Conservation (phyloP, 345 rosid species). For the Salix arbutifolia region DNA sequence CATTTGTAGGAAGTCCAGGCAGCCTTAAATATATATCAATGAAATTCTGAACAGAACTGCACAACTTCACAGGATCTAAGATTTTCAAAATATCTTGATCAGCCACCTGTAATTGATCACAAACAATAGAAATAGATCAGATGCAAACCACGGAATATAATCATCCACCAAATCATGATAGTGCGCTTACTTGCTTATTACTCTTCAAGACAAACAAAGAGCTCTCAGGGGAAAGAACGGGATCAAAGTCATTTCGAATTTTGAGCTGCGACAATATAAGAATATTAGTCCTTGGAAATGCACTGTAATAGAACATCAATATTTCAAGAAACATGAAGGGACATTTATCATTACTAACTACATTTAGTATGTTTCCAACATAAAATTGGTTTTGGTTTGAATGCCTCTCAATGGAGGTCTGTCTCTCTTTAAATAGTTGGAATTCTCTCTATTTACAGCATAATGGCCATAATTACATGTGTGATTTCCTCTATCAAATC, state of each 20-base stretch:
- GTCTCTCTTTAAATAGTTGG: too few species aligned
- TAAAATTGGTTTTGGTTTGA: too few species aligned
- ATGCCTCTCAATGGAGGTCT: too few species aligned
- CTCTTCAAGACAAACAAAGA: conserved; percentile 95
- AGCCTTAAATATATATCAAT: conserved; percentile 85
- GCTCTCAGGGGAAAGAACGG: conserved; percentile 99
- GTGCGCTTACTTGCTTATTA: conserved; percentile 68
- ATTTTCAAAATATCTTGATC: conserved; percentile 82
- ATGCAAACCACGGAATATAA: conserved; percentile 1
- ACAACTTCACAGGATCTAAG: conserved; percentile 72
- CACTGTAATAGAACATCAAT: conserved; percentile 2
- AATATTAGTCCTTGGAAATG: conserved; percentile 3
- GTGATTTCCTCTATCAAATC: too few species aligned
- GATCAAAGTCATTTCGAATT: conserved; percentile 99
- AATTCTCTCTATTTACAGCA: too few species aligned
- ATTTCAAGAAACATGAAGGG: neutral
- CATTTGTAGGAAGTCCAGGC: conserved; percentile 79
- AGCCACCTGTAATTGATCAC: conserved; percentile 54
- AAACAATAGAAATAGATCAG: conserved; percentile 11
- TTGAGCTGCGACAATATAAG: conserved; percentile 57
- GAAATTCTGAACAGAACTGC: conserved; percentile 93
- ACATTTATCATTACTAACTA: neutral
- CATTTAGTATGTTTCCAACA: neutral
- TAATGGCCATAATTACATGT: too few species aligned
- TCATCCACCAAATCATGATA: conserved; percentile 3